A percentile compares a stretch with the other conserved stretches of the same genome.
These are phyloP conservation scores for Spinellus fusiger DNA, from an alignment of 192 early-diverging fungal species.

Conservation along the genomic window DNA sequence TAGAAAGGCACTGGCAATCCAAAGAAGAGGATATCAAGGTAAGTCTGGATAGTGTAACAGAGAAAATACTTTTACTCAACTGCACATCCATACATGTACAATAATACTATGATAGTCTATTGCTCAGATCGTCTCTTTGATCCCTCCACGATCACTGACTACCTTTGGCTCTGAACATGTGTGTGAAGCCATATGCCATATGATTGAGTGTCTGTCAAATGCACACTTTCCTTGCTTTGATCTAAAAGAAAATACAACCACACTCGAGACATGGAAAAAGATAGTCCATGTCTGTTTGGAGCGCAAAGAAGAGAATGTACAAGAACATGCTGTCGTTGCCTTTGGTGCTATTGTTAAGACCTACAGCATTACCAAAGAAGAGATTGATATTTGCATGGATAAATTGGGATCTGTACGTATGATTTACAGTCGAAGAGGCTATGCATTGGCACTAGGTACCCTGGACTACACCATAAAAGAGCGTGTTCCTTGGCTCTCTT, in stretches of 20 bases:
- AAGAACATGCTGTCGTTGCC: constrained; percentile 42
- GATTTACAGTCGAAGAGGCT: constrained; percentile 51
- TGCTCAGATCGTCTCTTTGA: constrained; percentile 22
- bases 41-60: background rate
- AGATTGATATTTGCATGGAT: constrained; percentile 33
- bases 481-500: constrained; percentile 14
- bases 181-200: constrained; percentile 43
- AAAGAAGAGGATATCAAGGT: constrained; percentile 14
- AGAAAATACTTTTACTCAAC: background rate
- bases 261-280: constrained; percentile 41
- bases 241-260: background rate
- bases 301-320: constrained; percentile 61
- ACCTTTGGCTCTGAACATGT: constrained; percentile 59
- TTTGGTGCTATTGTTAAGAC: constrained; percentile 36
- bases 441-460: constrained; percentile 55
- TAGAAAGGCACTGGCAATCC: constrained; percentile 16
- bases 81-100: background rate
- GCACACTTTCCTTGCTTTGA: constrained; percentile 32
- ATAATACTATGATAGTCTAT: background rate
- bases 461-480: constrained; percentile 33
- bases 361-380: constrained; percentile 34
- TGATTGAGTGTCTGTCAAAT: constrained; percentile 43
- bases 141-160: constrained; percentile 39
- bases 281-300: constrained; percentile 50
- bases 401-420: constrained; percentile 30